phyloP scores from a whole-genome alignment of 495 filamentous ascomycete species.

The Aspergillus avenaceus region DNA sequence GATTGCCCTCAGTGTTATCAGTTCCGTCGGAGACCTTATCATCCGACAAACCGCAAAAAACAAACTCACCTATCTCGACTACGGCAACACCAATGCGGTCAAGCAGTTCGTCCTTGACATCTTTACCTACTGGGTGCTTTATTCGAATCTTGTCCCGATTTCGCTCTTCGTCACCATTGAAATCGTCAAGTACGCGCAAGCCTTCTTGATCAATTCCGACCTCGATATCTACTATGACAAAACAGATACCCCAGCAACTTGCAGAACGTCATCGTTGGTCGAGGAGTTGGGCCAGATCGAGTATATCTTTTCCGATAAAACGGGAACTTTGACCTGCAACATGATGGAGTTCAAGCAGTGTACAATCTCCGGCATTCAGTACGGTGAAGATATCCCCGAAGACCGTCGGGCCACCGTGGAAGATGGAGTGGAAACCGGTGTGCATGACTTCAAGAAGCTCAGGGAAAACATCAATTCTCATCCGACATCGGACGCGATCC shows the following conservation, averaged over 20 bases:
- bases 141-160: conserved; percentile 94
- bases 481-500: conserved; percentile 63
- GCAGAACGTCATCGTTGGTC: conserved; percentile 91
- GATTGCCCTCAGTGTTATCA: conserved; percentile 77
- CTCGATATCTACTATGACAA: conserved; percentile 97
- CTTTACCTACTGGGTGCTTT: conserved; percentile 98
- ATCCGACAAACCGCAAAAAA: conserved; percentile 55
- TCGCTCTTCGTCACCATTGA: conserved; percentile 97
- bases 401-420: conserved; percentile 76
- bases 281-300: conserved; percentile 98
- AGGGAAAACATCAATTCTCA: conserved; percentile 70
- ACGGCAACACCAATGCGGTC: conserved; percentile 56
- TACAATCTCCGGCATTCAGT: conserved; percentile 88
- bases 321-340: conserved; percentile 97
- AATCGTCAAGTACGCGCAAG: conserved; percentile 95
- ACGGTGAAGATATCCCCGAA: conserved; percentile 89
- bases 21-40: conserved; percentile 86
- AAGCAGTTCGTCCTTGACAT: conserved; percentile 91
- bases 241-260: conserved; percentile 92
- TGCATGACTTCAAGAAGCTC: conserved; percentile 83
- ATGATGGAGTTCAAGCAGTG: conserved; percentile 98
- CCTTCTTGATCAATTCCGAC: conserved; percentile 95
- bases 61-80: conserved; percentile 67
- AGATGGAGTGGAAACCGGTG: conserved; percentile 72
- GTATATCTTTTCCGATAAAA: conserved; percentile 99